Percentiles rank a stretch among this genome's conserved stretches.
Evolutionary conservation across 2,329 filamentous ascomycete genomes (phyloP).

Genomic region (Paradendryphiella salina): DNA sequence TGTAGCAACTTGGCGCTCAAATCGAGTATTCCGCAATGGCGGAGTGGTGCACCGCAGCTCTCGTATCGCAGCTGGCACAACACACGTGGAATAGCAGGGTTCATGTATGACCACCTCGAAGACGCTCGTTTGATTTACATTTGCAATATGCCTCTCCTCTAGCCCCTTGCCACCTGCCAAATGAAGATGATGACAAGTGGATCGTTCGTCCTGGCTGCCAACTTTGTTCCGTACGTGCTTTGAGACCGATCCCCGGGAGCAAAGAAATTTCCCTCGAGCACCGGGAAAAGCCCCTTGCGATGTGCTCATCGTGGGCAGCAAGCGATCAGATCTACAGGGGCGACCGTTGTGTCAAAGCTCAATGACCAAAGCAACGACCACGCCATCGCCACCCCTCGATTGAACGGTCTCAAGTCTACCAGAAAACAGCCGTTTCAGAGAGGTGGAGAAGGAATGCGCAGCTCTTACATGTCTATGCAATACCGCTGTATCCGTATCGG

Average conservation of each 20-base stretch:
- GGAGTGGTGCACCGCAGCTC: slow-evolving; percentile 13
- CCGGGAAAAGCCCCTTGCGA: slow-evolving; percentile 9
- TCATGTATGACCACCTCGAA: slow-evolving; percentile 24
- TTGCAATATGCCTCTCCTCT: slow-evolving; percentile 31
- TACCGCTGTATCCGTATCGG: slow-evolving; percentile 13
- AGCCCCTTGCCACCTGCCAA: slow-evolving; percentile 24
- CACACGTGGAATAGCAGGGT: slow-evolving; percentile 41
- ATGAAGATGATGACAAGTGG: slow-evolving; percentile 8
- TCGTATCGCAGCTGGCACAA: slow-evolving; percentile 22
- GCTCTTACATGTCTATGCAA: slow-evolving; percentile 24
- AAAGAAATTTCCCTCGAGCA: slow-evolving; percentile 6
- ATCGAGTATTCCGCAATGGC: slow-evolving; percentile 22
- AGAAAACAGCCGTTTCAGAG: slow-evolving; percentile 24
- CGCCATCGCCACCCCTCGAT: slow-evolving; percentile 22
- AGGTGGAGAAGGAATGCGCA: slow-evolving; percentile 20
- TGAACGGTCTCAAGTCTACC: slow-evolving; percentile 16
- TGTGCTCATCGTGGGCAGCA: slow-evolving; percentile 14
- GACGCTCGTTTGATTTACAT: slow-evolving; percentile 32
- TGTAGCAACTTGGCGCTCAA: slow-evolving; percentile 19
- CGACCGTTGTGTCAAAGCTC: slow-evolving; percentile 24
- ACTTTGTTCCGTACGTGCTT: slow-evolving; percentile 4
- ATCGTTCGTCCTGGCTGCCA: slow-evolving; percentile 1
- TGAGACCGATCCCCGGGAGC: slow-evolving; percentile 4
- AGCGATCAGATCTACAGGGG: slow-evolving; percentile 30
- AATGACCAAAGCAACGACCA: slow-evolving; percentile 15